These are phyloP conservation scores for Alternaria novae-zelandiae DNA, from an alignment of 2,329 filamentous ascomycete species.

Conservation along the genomic window DNA sequence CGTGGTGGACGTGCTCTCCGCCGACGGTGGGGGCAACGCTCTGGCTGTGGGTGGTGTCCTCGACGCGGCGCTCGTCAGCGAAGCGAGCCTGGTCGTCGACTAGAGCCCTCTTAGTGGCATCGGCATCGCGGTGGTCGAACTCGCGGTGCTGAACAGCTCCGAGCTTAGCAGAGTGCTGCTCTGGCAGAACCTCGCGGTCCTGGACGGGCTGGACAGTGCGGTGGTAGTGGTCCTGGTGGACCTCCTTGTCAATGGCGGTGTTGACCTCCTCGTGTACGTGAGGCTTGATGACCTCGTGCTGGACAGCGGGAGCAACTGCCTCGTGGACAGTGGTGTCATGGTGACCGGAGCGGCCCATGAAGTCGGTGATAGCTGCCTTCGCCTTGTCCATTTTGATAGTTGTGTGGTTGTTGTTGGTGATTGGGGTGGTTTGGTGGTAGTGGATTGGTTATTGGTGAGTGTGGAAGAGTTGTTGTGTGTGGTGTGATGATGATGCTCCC, in stretches of 20 bases:
- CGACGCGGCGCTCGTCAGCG: slow-evolving; percentile 56
- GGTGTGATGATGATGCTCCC: slow-evolving; percentile 16
- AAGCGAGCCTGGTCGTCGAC: slow-evolving; percentile 61
- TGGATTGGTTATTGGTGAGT: neutral
- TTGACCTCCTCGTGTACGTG: slow-evolving; percentile 67
- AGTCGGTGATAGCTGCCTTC: slow-evolving; percentile 66
- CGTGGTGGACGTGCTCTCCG: slow-evolving; percentile 69
- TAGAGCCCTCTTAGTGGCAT: slow-evolving; percentile 35
- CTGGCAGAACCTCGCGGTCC: slow-evolving; percentile 63
- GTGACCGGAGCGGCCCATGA: slow-evolving; percentile 66
- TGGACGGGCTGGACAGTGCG: slow-evolving; percentile 70
- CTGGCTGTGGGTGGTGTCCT: slow-evolving; percentile 58
- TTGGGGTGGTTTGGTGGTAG: slow-evolving; percentile 1
- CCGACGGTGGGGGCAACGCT: slow-evolving; percentile 58
- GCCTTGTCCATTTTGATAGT: slow-evolving; percentile 63
- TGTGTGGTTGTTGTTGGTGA: slow-evolving; percentile 2
- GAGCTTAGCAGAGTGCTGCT: slow-evolving; percentile 68
- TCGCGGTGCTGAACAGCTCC: slow-evolving; percentile 65
- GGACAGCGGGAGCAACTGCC: slow-evolving; percentile 65
- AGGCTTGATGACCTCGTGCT: slow-evolving; percentile 65
- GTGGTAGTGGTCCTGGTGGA: slow-evolving; percentile 76
- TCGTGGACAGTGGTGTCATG: slow-evolving; percentile 76
- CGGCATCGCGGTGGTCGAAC: slow-evolving; percentile 66
- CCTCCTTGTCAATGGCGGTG: slow-evolving; percentile 70
- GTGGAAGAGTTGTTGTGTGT: slow-evolving; percentile 14